phyloP scores from a whole-genome alignment of 2,329 filamentous ascomycete species.

The Hansfordia pulvinata region DNA sequence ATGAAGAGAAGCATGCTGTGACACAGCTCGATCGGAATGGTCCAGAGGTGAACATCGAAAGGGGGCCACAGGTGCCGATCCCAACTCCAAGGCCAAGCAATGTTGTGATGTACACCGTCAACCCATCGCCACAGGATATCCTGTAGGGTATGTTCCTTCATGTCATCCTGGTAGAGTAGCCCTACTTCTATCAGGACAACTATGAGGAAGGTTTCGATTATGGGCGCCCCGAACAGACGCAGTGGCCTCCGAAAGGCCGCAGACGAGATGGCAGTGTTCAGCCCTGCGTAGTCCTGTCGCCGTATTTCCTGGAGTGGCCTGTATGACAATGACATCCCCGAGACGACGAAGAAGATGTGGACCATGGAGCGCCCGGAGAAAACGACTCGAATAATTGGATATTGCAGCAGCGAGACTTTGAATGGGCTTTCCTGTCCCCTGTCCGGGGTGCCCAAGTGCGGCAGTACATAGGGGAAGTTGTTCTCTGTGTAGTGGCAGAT shows the following conservation, averaged over 20 bases:
- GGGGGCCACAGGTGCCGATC: conserved; percentile 10
- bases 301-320: conserved; percentile 28
- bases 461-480: conserved; percentile 18
- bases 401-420: conserved; percentile 24
- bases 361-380: conserved; percentile 33
- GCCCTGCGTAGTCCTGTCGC: conserved; percentile 20
- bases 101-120: conserved; percentile 9
- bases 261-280: conserved; percentile 26
- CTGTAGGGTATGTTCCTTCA: conserved; percentile 6
- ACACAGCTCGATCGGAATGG: conserved; percentile 31
- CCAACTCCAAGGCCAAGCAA: conserved; percentile 15
- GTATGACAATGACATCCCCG: conserved; percentile 31
- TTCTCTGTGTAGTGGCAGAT: conserved; percentile 31
- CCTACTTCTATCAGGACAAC: conserved; percentile 19
- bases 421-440: no score
- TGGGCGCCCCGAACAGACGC: conserved; percentile 29
- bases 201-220: conserved; percentile 25
- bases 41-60: conserved; percentile 33
- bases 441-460: conserved; percentile 21
- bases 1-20: conserved; percentile 30
- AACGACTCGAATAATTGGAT: conserved; percentile 28
- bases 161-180: conserved; percentile 12
- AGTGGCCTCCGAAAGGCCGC: conserved; percentile 31
- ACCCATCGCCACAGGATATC: conserved; percentile 14
- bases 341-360: conserved; percentile 37